Base-by-base conservation (phyloP, 306 rosid genomes). In the Notholithocarpus densiflorus region DNA sequence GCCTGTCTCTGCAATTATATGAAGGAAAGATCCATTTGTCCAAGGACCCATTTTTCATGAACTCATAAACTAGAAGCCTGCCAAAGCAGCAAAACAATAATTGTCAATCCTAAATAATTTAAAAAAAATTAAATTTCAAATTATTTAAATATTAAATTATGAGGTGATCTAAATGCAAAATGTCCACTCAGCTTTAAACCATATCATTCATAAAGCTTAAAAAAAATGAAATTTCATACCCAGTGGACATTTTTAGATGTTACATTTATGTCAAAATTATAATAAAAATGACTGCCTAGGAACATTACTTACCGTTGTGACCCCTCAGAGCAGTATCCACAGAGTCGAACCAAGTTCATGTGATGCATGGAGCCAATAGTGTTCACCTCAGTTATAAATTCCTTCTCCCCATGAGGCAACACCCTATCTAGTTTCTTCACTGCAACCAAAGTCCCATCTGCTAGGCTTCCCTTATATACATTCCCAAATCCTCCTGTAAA, bases 311-410 rank as follows among this genome's bases (percentile, higher is more conserved):
- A 89, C 97, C 98, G 53, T 1, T 94, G 93, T 74, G 90, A 82
- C 20, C 95, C 93, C 84, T 94, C 97, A 0, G 97, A 92, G 82
- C 97, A 94, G 83, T 89, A 94, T 68, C 97, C 98, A 6, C 89
- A 91, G 56, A 94, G 86, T 19, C 91, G 93, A 87, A 94, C 98
- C 86, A 94, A 89, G 87, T 92, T 91, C 98, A 94, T 88, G 81
- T 94, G 98, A 81, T 94, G 98, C 98, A 94, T 94, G 34, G 97
- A 92, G 76, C 98, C 95, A 81, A 94, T 92, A 15, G 97, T 94
- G 89, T 88, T 94, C 75, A 94, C 98, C 87, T 94, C 98, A 48
- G 97, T 89, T 71, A 91, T 89, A 31, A 94, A 94, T 81, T 94
- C 98, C 81, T 89, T 94, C 83, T 94, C 97, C 55, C 97, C 98